Base-by-base conservation (phyloP, 208 protist genomes). In the Naegleria gruberi region DNA sequence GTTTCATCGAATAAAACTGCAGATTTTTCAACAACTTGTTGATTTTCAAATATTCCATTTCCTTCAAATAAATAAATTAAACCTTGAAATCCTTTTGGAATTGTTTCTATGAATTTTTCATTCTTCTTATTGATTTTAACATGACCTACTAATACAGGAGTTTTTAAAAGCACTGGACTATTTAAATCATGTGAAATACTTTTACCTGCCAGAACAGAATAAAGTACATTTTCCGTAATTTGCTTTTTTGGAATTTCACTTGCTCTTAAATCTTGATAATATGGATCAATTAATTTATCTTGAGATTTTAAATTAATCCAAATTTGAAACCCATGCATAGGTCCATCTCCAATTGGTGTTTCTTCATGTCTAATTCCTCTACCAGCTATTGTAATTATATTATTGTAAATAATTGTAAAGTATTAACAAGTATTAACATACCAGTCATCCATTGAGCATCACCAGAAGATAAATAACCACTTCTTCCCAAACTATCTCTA, bases 381-480 rank as follows among this genome's bases (percentile, higher is more conserved):
- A 82, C 94, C 97, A 4, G 97, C 96, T 5, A 96, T 98, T 94
- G 97, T 97, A 95, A 96, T 97, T 92, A n/a, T n/a, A n/a, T n/a
- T n/a, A n/a, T n/a, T n/a, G n/a, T n/a, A n/a, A n/a, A n/a, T n/a
- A n/a, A n/a, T n/a, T n/a, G n/a, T n/a, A n/a, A n/a, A n/a, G n/a
- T n/a, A n/a, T 98, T 96, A 88, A 96, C 95, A 45, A 95, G 93
- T 23, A 12, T 51, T 51, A 51, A 51, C 4, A 51, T 51, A 4
- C 4, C 6, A 74, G 23, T n/a, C 23, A n/a, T 74, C 57, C 23
- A n/a, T 74, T 74, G 23, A 4, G 4, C 6, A 19, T 82, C 74
- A 42, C 96, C 96, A 6, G 94, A 89, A 37, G 92, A 89, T 77
- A 97, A 94, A 37, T 93, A 90, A 45, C 95, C 96, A 15, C 91